Percentiles rank a stretch among this genome's conserved stretches.
These are phyloP conservation scores for Phoma sp. DNA, from an alignment of 2,329 filamentous ascomycete genomes.

Conservation along the genomic window DNA sequence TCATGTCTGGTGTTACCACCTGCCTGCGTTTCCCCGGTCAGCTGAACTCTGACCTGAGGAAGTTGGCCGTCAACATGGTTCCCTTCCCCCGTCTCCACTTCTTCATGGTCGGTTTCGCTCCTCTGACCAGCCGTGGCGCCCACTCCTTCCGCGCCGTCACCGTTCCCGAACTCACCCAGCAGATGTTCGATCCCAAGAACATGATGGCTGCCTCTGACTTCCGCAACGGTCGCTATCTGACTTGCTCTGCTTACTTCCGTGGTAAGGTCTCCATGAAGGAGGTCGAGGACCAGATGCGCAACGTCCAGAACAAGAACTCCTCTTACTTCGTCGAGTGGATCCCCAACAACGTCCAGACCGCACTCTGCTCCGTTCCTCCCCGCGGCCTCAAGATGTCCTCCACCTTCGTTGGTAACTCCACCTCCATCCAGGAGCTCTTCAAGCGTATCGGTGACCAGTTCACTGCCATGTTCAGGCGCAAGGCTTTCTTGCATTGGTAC, in stretches of 20 bases:
- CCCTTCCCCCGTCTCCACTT: conserved; percentile 99
- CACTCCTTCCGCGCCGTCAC: conserved; percentile 97
- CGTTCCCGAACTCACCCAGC: conserved; percentile 98
- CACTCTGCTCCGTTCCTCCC: conserved; percentile 97
- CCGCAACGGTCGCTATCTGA: conserved; percentile 99
- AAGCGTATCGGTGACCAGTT: conserved; percentile 99
- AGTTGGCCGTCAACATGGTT: conserved; percentile 99
- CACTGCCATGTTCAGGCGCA: conserved; percentile 99
- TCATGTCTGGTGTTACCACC: conserved; percentile 99
- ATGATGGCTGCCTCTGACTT: conserved; percentile 99
- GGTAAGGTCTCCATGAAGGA: conserved; percentile 99
- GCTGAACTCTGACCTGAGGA: conserved; percentile 99
- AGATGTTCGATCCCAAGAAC: conserved; percentile 99
- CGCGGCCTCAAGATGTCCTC: conserved; percentile 99
- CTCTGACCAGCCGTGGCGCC: conserved; percentile 89
- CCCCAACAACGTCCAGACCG: conserved; percentile 99
- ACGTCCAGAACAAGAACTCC: conserved; percentile 99
- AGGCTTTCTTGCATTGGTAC: conserved; percentile 99
- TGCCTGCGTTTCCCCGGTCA: conserved; percentile 99
- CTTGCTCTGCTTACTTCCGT: conserved; percentile 99
- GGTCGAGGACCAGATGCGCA: conserved; percentile 99
- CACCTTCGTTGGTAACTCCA: conserved; percentile 99
- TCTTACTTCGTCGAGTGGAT: conserved; percentile 99
- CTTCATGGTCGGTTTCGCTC: conserved; percentile 99
- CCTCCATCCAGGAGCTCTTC: conserved; percentile 99